Base-by-base conservation (phyloP, 805 yeast genomes). In the Metschnikowia cerradonensis region DNA sequence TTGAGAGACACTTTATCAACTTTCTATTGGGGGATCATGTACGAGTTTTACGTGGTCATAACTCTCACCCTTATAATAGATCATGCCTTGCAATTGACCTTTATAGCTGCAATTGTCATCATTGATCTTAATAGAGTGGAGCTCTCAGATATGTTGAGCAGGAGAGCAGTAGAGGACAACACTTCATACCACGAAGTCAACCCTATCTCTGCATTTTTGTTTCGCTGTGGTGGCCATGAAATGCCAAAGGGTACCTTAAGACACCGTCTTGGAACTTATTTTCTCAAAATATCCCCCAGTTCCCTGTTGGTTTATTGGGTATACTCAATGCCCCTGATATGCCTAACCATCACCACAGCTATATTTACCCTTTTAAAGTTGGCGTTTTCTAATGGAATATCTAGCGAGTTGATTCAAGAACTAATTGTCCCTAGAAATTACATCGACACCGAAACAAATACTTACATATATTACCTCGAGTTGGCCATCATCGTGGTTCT, bases 91-190 rank as follows among this genome's bases (percentile, higher is more conserved):
- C 89, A 84, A 56, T 61, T 82, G 45, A 79, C 91, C 1, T 88
- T 75, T 63, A 79, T 87, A 52, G 70, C 83, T 1, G 82, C 90
- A 0, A 80, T 87, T 1, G 67, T 88, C 31, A 75, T 85, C 15
- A 78, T 88, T 36, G 96, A 89, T 67, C 67, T 83, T 31, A 77
- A 83, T 43, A 73, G 89, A 48, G 64, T 78, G 26, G 91, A 85
- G 56, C 71, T 84, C 15, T 78, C 78, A 14, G 89, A 83, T 52
- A 62, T 83, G 39, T 54, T 58, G 40, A 55, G 53, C 30, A 47
- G 40, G 19, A 41, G 14, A 51, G 41, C 7, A n/a, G 20, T 33
- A 11, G 61, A 79, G 17, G 47, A 40, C 3, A 17, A 17, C n/a
- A 54, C 59, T n/a, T 56, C 53, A 37, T 32, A 62, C 2, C 67